phyloP scores from a whole-genome alignment of 1,284 basidiomycete species.

The Xanthoconium separans region DNA sequence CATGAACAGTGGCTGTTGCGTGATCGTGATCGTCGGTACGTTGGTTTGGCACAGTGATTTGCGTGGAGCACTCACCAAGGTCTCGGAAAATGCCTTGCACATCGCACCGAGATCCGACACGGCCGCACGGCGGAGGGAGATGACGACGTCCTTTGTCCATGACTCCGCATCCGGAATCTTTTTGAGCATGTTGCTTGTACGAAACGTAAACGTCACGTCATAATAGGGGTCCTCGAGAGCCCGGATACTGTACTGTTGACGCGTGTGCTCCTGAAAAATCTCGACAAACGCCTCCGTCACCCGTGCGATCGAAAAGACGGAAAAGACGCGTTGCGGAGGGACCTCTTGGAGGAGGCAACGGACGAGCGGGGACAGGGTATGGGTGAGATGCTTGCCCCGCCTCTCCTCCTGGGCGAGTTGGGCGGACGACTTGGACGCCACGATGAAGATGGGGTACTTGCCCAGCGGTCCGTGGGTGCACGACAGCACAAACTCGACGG shows the following conservation, averaged over 20 bases:
- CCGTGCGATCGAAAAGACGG: conserved; percentile 57
- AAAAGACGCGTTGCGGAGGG: conserved; percentile 53
- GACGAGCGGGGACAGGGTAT: conserved; percentile 37
- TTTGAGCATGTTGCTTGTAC: conserved; percentile 45
- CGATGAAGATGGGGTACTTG: conserved; percentile 61
- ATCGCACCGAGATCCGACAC: conserved; percentile 41
- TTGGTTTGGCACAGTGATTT: not conserved
- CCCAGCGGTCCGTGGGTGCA: conserved; percentile 54
- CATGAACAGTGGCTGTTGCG: conserved; percentile 51
- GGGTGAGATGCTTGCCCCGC: conserved; percentile 30
- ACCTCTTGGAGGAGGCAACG: conserved; percentile 31
- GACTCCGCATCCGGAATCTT: conserved; percentile 13
- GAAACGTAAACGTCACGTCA: conserved; percentile 56
- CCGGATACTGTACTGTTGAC: conserved; percentile 37
- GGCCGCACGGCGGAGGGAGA: conserved; percentile 44
- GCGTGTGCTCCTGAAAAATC: conserved; percentile 39
- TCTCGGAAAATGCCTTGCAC: conserved; percentile 55
- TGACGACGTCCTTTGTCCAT: conserved; percentile 22
- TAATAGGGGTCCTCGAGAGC: conserved; percentile 51
- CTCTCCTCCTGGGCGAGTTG: conserved; percentile 27
- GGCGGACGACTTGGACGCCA: conserved; percentile 36
- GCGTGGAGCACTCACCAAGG: conserved; percentile 46
- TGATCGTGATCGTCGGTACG: not conserved
- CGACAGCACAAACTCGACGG: conserved; percentile 56
- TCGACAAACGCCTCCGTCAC: conserved; percentile 48